Evolutionary conservation across 345 rosid genomes (phyloP).

Genomic region (Boechera retrofracta): DNA sequence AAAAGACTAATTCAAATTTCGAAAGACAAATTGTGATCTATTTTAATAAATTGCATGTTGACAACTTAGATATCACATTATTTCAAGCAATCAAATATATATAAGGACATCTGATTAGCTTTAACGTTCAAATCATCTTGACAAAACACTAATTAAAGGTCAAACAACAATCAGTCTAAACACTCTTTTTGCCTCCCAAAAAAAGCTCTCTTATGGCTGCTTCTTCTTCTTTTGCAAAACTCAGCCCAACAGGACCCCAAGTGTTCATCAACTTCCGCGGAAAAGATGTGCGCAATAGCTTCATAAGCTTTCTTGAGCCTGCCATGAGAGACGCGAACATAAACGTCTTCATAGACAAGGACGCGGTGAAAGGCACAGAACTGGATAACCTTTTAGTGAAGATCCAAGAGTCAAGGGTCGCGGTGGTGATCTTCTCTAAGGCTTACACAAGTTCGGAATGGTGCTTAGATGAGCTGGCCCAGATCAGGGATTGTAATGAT

Average conservation of each 20-base stretch:
- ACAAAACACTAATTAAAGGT: slow-evolving; percentile 2
- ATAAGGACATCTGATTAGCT: neutral
- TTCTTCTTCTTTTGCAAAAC: neutral
- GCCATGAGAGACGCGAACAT: slow-evolving; percentile 11
- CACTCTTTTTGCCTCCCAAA: neutral
- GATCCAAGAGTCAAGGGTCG: slow-evolving; percentile 29
- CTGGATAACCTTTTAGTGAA: neutral
- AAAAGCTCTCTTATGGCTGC: slow-evolving; percentile 18
- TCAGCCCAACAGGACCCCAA: neutral
- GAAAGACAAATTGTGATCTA: neutral
- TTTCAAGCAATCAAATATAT: neutral
- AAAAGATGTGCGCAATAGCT: slow-evolving; percentile 16
- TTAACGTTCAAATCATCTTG: neutral
- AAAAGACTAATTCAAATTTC: neutral
- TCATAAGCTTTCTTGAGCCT: slow-evolving; percentile 27
- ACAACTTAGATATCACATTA: neutral
- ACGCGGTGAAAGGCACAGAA: neutral
- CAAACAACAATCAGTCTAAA: neutral
- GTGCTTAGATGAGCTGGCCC: slow-evolving; percentile 33
- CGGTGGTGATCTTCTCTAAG: slow-evolving; percentile 27
- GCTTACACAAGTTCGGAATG: slow-evolving; percentile 9
- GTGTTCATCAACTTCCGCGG: slow-evolving; percentile 44
- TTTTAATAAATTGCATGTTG: neutral
- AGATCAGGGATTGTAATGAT: slow-evolving; percentile 17
- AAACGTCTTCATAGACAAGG: slow-evolving; percentile 31